Evolutionary conservation across 495 filamentous ascomycete species (phyloP).

Genomic region (Trichoderma virens): DNA sequence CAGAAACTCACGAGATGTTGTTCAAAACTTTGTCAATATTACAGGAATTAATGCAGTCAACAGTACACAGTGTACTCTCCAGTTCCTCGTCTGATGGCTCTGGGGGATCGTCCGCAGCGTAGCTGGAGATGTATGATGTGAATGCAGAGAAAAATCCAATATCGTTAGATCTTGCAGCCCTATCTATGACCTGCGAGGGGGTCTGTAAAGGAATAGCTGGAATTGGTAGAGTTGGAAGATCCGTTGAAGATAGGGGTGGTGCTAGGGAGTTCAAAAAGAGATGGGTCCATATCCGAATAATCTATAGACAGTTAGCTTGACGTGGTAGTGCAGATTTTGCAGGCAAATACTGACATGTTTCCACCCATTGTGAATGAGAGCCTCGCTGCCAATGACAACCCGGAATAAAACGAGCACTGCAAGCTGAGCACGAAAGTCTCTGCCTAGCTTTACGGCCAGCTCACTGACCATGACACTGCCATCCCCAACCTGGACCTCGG

Average conservation of each 20-base stretch:
- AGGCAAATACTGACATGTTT: constrained; percentile 54
- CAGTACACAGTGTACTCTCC: constrained; percentile 88
- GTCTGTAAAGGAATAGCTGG: constrained; percentile 81
- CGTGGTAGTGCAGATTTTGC: background rate
- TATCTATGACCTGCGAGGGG: constrained; percentile 89
- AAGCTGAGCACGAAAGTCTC: constrained; percentile 87
- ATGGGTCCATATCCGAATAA: constrained; percentile 87
- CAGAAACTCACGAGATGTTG: constrained; percentile 65
- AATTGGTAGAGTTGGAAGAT: constrained; percentile 63
- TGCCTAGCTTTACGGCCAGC: constrained; percentile 90
- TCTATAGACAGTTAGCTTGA: constrained; percentile 38
- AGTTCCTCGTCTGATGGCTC: constrained; percentile 96
- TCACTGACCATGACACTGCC: constrained; percentile 99
- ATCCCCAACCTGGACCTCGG: constrained; percentile 85
- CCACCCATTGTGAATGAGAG: constrained; percentile 71
- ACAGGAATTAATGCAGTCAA: constrained; percentile 89
- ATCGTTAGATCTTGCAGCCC: constrained; percentile 67
- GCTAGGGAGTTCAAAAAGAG: constrained; percentile 94
- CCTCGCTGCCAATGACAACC: constrained; percentile 76
- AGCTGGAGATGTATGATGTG: constrained; percentile 94
- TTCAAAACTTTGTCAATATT: constrained; percentile 73
- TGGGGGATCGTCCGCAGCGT: constrained; percentile 94
- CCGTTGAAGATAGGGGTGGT: constrained; percentile 69
- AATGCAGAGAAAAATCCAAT: constrained; percentile 86
- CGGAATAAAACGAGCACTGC: constrained; percentile 91